Conservation (phyloP, 2,329 filamentous ascomycete genomes). For the Fusarium ramigenum region DNA sequence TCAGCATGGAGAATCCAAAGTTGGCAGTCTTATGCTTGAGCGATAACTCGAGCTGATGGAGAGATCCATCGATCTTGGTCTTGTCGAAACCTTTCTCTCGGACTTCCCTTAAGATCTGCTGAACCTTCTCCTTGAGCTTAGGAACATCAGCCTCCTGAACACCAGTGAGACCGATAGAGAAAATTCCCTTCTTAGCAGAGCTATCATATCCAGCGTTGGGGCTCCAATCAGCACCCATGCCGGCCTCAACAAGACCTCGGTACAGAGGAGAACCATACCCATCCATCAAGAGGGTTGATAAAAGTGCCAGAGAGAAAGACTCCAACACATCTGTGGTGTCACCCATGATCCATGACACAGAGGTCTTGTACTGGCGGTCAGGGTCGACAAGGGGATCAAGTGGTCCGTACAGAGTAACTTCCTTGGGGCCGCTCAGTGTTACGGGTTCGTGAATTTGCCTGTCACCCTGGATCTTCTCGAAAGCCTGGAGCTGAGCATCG, state of each 20-base stretch:
- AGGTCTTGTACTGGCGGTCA: conserved; percentile 92
- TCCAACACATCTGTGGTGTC: conserved; percentile 85
- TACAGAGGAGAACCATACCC: conserved; percentile 97
- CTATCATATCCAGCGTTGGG: conserved; percentile 93
- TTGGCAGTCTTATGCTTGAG: conserved; percentile 96
- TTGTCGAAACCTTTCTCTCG: conserved; percentile 83
- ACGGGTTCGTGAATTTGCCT: conserved; percentile 80
- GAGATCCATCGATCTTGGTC: conserved; percentile 89
- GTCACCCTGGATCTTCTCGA: conserved; percentile 76
- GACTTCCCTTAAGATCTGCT: conserved; percentile 75
- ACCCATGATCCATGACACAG: conserved; percentile 90
- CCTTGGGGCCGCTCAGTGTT: conserved; percentile 73
- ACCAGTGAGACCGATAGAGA: conserved; percentile 92
- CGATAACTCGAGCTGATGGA: conserved; percentile 92
- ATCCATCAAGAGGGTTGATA: conserved; percentile 87
- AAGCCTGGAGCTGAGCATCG: conserved; percentile 76
- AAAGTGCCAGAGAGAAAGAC: conserved; percentile 83
- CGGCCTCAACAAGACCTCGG: conserved; percentile 85
- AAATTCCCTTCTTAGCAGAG: conserved; percentile 79
- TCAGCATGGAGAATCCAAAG: conserved; percentile 91
- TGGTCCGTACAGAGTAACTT: conserved; percentile 80
- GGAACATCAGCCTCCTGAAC: conserved; percentile 82
- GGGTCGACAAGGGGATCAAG: conserved; percentile 86
- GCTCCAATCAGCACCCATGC: conserved; percentile 91
- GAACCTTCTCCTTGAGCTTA: conserved; percentile 78